Base-by-base conservation (phyloP, 192 early-diverging fungal genomes). In the Coemansia brasiliensis region DNA sequence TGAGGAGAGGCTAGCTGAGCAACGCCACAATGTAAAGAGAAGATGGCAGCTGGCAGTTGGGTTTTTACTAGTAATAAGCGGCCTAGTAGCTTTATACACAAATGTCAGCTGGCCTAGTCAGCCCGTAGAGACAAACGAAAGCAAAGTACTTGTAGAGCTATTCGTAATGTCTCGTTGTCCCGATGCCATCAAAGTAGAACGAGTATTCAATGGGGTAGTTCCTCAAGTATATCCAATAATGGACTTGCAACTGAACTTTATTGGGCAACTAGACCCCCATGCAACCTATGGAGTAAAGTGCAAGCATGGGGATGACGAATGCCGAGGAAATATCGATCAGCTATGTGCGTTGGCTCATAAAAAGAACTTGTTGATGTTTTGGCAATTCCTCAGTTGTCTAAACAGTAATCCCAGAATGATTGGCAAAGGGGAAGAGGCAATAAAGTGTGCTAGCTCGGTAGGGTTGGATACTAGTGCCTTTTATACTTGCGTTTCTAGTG, bases 141-240 rank as follows among this genome's bases (percentile, higher is more conserved):
- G 63, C 22, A 66, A 70, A 24, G 82, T 88, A 20, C 59, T 52
- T 0, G 80, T 88, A 2, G 85, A 86, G 48, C 69, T 90, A 43
- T 88, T 88, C 57, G 88, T 90, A 16, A 90, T 90, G 88, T 85
- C 84, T 17, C 79, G 85, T 22, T 90, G 88, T 43, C 88, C 88
- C 0, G 87, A 86, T 52, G 83, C 82, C 4, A 55, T 82, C 15
- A 60, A 68, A 21, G 83, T 86, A 21, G 88, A 89, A 57, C 40
- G 67, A 0, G 64, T 62, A 25, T 60, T 77, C 40, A 29, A 55
- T 13, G 37, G 29, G 8, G 74, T 77, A 0, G 63, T 84, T 2
- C 59, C 46, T 0, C 52, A 62, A 41, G 81, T 83, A 12, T 48
- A 73, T 21, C 45, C 74, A 12, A 85, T 85, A 20, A 65, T 81